These are phyloP conservation scores for Boletus patriciae DNA, from an alignment of 768 basidiomycete species.

Conservation along the genomic window DNA sequence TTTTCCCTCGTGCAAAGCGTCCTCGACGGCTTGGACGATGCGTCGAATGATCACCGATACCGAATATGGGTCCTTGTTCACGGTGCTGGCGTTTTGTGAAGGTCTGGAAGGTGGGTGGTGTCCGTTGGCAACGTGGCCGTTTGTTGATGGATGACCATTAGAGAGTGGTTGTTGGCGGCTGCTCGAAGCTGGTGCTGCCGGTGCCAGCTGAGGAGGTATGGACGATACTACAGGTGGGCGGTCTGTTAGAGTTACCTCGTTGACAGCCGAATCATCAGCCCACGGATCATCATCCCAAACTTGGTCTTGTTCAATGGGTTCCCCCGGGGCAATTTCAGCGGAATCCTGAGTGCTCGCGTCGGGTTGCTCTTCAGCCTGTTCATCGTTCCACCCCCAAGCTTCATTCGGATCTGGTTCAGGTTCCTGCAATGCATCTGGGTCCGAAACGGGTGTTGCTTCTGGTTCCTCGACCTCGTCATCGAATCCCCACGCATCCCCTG, in stretches of 20 bases:
- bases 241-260: constrained; percentile 27
- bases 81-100: constrained; percentile 15
- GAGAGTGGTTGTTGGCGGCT: constrained; percentile 47
- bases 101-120: constrained; percentile 18
- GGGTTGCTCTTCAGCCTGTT: constrained; percentile 27
- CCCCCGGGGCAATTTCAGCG: constrained; percentile 19
- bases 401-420: constrained; percentile 47
- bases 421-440: constrained; percentile 19
- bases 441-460: constrained; percentile 19
- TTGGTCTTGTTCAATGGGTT: constrained; percentile 42
- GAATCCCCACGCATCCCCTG: constrained; percentile 51
- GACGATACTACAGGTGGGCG: constrained; percentile 30
- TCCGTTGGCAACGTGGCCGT: constrained; percentile 20
- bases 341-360: constrained; percentile 22
- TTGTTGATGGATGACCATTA: constrained; percentile 19
- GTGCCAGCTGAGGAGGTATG: constrained; percentile 27
- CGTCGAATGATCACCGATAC: constrained; percentile 59
- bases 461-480: constrained; percentile 44
- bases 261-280: constrained; percentile 46
- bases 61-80: constrained; percentile 50
- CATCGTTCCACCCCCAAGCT: constrained; percentile 79
- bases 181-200: constrained; percentile 54
- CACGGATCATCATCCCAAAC: constrained; percentile 73
- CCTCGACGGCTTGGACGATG: constrained; percentile 56
- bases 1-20: constrained; percentile 64